phyloP scores from a whole-genome alignment of 1,284 basidiomycete genomes.

The Ustilago curta region DNA sequence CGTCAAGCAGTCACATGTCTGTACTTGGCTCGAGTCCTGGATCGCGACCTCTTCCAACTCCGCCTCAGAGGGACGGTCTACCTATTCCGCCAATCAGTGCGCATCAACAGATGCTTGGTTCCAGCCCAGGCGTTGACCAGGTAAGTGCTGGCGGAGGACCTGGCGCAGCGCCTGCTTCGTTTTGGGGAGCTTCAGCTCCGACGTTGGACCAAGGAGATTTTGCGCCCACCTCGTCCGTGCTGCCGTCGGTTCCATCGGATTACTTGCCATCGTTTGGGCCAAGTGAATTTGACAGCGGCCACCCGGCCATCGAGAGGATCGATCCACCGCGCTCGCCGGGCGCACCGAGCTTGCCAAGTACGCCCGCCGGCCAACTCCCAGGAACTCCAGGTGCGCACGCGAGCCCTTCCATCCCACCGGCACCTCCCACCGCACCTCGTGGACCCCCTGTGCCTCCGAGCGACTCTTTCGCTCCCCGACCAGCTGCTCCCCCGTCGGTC shows the following conservation, averaged over 20 bases:
- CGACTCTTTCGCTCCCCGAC: conserved; percentile 55
- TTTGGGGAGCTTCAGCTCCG: conserved; percentile 26
- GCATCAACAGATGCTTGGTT: conserved; percentile 21
- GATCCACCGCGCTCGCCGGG: conserved; percentile 31
- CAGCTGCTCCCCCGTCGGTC: conserved; percentile 18
- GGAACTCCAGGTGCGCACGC: neutral
- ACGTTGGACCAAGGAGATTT: neutral
- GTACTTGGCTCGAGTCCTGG: conserved; percentile 26
- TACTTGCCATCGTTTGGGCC: conserved; percentile 6
- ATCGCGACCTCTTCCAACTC: conserved; percentile 44
- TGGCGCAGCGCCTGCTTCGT: conserved; percentile 38
- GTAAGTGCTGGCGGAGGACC: conserved; percentile 17
- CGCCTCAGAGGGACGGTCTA: conserved; percentile 46
- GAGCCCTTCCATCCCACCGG: conserved; percentile 70
- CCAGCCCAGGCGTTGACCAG: conserved; percentile 49
- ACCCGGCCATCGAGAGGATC: conserved; percentile 41
- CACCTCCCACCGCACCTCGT: conserved; percentile 72
- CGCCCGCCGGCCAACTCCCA: conserved; percentile 8
- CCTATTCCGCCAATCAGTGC: conserved; percentile 41
- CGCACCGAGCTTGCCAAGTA: conserved; percentile 13
- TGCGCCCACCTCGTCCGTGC: conserved; percentile 5
- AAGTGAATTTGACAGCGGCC: conserved; percentile 1
- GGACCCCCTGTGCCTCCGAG: conserved; percentile 48
- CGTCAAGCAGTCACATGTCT: conserved; percentile 25
- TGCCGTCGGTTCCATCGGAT: conserved; percentile 34